Evolutionary conservation across 2,329 filamentous ascomycete species (phyloP), one percentile per base, ranked within the genome.

Genomic region (Fusarium nanum): DNA sequence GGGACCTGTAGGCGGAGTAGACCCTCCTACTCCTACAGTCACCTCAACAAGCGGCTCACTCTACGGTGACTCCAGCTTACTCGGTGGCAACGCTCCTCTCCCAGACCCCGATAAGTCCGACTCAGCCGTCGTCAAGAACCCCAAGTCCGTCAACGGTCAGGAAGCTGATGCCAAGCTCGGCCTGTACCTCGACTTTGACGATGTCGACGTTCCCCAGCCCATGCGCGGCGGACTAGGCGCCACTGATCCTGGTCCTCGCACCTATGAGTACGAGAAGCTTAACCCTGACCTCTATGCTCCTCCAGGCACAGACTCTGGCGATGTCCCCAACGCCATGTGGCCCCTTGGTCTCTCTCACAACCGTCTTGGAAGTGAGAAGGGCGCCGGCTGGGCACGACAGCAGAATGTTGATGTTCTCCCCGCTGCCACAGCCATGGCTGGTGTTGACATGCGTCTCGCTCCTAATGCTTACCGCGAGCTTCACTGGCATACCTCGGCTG

Each of bases 251-350:
- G 61, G 61, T 2, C 61, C 61, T 28, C 59, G 61, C 7, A 64
- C 59, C 3, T 64, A 64, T 12, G 37, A 63, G 11, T 64, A 64
- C 13, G 59, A 63, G 49, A 49, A 23, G n/a, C 61, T 64, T 8
- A 64, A 64, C 37, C 61, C 61, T 3, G 61, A 64, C 22, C 44
- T 57, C 5, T 63, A 45, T 7, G 59, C 59, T 4, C 61, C 61
- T 20, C 61, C 61, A 1, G 50, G 61, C 1, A 64, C 61, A 6
- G 61, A 64, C 28, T 3, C 45, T 2, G 61, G 59, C 7, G 52
- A 64, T n/a, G 60, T 64, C 2, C 60, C 61, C 2, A 64, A 64
- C 18, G 52, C 52, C 3, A 64, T 58, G 60, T 64, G 61, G 61
- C 50, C 50, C 0, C 40, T 64, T 11, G 60, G 50, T 3, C 50